Base-by-base conservation (phyloP, 108 stramenopile genomes). In the Hondaea fermentalgiana region DNA sequence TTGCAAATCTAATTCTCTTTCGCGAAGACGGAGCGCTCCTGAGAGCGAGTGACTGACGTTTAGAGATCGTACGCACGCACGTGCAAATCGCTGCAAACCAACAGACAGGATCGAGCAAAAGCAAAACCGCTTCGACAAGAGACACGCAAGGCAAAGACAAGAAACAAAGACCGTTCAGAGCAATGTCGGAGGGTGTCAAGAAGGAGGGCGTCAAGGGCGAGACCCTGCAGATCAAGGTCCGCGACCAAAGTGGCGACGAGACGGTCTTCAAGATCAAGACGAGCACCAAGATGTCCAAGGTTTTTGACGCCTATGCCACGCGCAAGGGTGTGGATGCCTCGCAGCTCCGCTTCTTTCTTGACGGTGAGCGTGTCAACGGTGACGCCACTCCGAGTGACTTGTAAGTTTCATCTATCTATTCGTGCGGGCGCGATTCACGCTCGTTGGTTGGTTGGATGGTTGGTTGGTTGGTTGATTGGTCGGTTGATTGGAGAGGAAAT, bases 251-350 rank as follows among this genome's bases (percentile, higher is more conserved):
- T 49, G 97, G 98, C 60, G 96, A 97, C 88, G 96, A 97, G 91
- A 98, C 96, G 1, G 96, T 95, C 88, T 98, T 98, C 95, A 98
- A 98, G 93, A 96, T 98, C 93, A 98, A 98, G 91, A 97, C 95
- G 92, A 95, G 95, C 0, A 98, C 98, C 83, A 97, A 97, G 92
- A 97, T 98, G 97, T 90, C 90, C 55, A 98, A 98, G 91, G 97
- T 98, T 16, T 96, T 98, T 89, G 92, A 95, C 55, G 95, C 96
- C 3, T 98, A 96, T 87, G 97, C 97, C 5, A 87, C 91, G 29
- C 94, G 97, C n/a, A 96, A 96, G 91, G 97, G 97, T 21, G 95
- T 97, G 3, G 93, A 95, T 29, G 87, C 90, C 2, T 57, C 45
- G 5, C 94, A 95, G 5, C 94, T 98, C 35, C 96, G 97, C 23